phyloP scores from a whole-genome alignment of 1,139 yeast species.

The Candida buenavistaensis region DNA sequence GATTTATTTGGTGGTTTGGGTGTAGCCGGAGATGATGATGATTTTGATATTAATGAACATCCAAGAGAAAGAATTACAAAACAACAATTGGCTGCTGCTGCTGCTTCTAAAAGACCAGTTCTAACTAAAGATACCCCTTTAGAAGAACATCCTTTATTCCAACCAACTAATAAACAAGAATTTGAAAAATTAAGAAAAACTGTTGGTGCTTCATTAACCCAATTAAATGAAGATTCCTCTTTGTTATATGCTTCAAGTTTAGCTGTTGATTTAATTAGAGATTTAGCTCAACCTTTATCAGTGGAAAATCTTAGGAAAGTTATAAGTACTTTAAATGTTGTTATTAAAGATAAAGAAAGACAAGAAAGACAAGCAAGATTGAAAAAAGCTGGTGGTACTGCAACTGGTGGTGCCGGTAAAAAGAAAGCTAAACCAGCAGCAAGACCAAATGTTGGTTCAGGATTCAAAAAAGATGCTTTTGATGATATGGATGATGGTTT shows the following conservation, averaged over 20 bases:
- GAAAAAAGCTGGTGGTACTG: constrained; percentile 78
- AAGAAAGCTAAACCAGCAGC: constrained; percentile 81
- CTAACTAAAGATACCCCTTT: constrained; percentile 69
- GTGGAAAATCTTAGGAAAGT: constrained; percentile 86
- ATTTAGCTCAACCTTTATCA: constrained; percentile 74
- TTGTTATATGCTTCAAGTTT: constrained; percentile 72
- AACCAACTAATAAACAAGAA: constrained; percentile 77
- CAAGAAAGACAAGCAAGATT: constrained; percentile 85
- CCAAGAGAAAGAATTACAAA: constrained; percentile 54
- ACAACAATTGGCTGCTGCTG: constrained; percentile 42
- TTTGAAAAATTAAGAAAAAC: constrained; percentile 83
- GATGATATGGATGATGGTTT: constrained; percentile 53
- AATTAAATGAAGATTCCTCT: constrained; percentile 60
- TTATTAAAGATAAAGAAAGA: constrained; percentile 82
- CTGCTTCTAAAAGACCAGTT: constrained; percentile 36
- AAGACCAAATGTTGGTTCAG: constrained; percentile 73
- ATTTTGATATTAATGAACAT: constrained; percentile 45
- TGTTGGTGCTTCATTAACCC: constrained; percentile 63
- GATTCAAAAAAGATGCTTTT: constrained; percentile 69
- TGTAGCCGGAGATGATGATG: constrained; percentile 51
- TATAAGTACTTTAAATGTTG: constrained; percentile 77
- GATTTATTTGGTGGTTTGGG: constrained; percentile 86
- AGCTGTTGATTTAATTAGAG: constrained; percentile 85
- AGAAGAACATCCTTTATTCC: constrained; percentile 74
- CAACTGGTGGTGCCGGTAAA: constrained; percentile 94